These are phyloP conservation scores for Massarina eburnea DNA, from an alignment of 2,329 filamentous ascomycete genomes.

Conservation along the genomic window DNA sequence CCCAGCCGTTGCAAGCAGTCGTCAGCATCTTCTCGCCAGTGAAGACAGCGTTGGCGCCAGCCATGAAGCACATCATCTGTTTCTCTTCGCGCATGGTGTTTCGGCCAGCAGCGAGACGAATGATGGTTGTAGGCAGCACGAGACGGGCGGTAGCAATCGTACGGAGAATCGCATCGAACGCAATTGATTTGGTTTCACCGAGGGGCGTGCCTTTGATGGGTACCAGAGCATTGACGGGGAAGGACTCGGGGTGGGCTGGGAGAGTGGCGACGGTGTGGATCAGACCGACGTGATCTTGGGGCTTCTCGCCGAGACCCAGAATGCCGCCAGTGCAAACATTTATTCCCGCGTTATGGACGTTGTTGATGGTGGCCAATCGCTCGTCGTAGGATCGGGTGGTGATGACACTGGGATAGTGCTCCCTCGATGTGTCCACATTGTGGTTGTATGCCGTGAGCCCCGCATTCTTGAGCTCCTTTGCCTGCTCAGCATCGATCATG, in stretches of 20 bases:
- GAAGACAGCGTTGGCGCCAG: conserved; percentile 91
- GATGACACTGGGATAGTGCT: conserved; percentile 86
- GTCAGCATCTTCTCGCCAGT: conserved; percentile 96
- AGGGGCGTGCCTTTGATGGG: conserved; percentile 89
- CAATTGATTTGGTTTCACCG: conserved; percentile 69
- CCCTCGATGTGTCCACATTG: conserved; percentile 86
- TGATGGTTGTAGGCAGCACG: conserved; percentile 82
- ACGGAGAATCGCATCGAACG: conserved; percentile 76
- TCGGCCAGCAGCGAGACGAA: conserved; percentile 81
- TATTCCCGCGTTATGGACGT: conserved; percentile 83
- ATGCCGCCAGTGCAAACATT: conserved; percentile 91
- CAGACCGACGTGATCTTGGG: conserved; percentile 78
- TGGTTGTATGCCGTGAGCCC: conserved; percentile 93
- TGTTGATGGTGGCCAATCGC: conserved; percentile 73
- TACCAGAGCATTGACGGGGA: conserved; percentile 88
- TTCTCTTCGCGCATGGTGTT: conserved; percentile 86
- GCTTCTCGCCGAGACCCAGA: conserved; percentile 77
- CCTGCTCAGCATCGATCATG: conserved; percentile 84
- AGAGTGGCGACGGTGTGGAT: conserved; percentile 81
- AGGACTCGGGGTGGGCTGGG: conserved; percentile 81
- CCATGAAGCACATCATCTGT: conserved; percentile 86
- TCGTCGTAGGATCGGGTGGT: conserved; percentile 87
- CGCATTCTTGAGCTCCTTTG: conserved; percentile 77
- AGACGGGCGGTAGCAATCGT: conserved; percentile 83
- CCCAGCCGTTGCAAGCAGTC: conserved; percentile 88